These are phyloP conservation scores for Ambrosiella xylebori DNA, from an alignment of 2,329 filamentous ascomycete genomes.

Conservation along the genomic window DNA sequence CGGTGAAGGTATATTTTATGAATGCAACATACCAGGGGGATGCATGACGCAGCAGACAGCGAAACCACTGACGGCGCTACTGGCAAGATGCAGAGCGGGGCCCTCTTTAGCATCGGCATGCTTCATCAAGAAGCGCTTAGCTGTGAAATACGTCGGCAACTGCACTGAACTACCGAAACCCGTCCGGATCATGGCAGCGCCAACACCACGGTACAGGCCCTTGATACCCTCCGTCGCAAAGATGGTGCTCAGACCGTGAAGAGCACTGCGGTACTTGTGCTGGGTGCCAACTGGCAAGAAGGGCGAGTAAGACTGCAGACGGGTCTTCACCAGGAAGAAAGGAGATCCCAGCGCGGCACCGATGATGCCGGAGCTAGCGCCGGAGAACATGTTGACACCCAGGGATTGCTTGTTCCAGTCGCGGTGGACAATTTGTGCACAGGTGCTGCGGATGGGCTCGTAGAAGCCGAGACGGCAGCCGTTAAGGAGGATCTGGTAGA, in stretches of 20 bases:
- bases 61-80: conserved; percentile 79
- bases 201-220: conserved; percentile 79
- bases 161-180: conserved; percentile 93
- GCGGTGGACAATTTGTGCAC: conserved; percentile 53
- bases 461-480: conserved; percentile 95
- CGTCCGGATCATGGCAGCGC: conserved; percentile 86
- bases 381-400: conserved; percentile 83
- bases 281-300: conserved; percentile 94
- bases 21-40: conserved; percentile 51
- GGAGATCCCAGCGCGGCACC: conserved; percentile 87
- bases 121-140: conserved; percentile 66
- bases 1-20: not conserved
- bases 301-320: conserved; percentile 82
- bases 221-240: conserved; percentile 57
- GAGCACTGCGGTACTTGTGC: conserved; percentile 72
- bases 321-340: conserved; percentile 95
- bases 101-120: conserved; percentile 85
- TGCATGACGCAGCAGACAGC: conserved; percentile 98
- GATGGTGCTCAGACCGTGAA: conserved; percentile 69
- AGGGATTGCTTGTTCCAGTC: conserved; percentile 66
- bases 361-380: conserved; percentile 73
- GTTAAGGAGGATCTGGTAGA: conserved; percentile 93
- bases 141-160: conserved; percentile 94
- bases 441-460: conserved; percentile 65
- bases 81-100: conserved; percentile 70